Evolutionary conservation across 306 rosid species (phyloP).

Genomic region (Castanopsis chinensis): DNA sequence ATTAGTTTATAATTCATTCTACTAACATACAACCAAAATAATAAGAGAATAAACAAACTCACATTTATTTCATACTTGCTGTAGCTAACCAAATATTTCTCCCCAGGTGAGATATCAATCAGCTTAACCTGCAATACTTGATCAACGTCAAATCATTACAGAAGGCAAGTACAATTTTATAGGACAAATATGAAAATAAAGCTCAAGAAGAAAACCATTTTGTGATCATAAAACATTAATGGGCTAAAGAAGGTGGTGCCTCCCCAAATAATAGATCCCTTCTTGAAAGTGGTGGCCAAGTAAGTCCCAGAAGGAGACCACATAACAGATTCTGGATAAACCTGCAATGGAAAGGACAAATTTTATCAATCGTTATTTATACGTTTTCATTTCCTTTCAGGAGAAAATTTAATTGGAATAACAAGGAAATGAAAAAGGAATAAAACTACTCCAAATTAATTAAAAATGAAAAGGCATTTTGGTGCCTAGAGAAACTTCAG

Average conservation of each 20-base stretch:
- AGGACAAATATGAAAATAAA: background rate
- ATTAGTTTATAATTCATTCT: background rate
- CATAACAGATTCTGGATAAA: too few species aligned
- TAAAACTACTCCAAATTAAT: too few species aligned
- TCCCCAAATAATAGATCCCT: constrained; percentile 55
- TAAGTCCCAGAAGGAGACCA: constrained; percentile 51
- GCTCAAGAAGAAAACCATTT: constrained; percentile 27
- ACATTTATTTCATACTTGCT: constrained; percentile 50
- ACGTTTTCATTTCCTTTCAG: too few species aligned
- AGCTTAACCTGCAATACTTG: constrained; percentile 37
- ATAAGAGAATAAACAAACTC: background rate
- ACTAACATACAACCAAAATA: background rate
- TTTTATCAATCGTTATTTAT: too few species aligned
- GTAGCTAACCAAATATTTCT: constrained; percentile 48
- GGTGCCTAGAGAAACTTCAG: too few species aligned
- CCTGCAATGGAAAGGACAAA: too few species aligned
- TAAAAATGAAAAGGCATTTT: too few species aligned
- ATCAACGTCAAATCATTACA: background rate
- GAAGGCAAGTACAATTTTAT: background rate
- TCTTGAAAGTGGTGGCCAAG: constrained; percentile 41
- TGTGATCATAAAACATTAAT: constrained; percentile 46
- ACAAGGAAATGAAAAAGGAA: too few species aligned
- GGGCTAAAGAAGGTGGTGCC: constrained; percentile 41
- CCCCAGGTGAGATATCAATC: constrained; percentile 52
- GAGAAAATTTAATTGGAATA: too few species aligned